These are phyloP conservation scores for Ophiorrhiza pumila DNA, from an alignment of 257 asterid species.

Conservation along the genomic window DNA sequence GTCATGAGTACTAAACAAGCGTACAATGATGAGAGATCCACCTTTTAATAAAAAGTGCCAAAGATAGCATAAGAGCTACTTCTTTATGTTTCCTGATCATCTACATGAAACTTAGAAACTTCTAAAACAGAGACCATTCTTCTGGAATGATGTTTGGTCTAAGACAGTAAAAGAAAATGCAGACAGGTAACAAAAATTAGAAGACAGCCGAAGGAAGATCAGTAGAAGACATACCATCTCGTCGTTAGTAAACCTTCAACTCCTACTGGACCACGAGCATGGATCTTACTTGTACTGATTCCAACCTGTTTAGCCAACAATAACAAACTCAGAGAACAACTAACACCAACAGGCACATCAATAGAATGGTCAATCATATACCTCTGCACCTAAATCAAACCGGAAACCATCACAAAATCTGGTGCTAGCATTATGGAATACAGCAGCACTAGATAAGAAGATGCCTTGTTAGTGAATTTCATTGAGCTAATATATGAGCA, in stretches of 20 bases:
- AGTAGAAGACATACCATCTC: slow-evolving; percentile 53
- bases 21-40: neutral
- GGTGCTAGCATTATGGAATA: slow-evolving; percentile 91
- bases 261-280: slow-evolving; percentile 99
- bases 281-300: slow-evolving; percentile 90
- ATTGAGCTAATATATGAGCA: neutral
- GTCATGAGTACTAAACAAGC: neutral
- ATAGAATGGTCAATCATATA: slow-evolving; percentile 24
- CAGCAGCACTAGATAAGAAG: slow-evolving; percentile 73
- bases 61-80: neutral
- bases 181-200: neutral
- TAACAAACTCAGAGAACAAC: slow-evolving; percentile 9
- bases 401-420: slow-evolving; percentile 90
- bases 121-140: neutral
- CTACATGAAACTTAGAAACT: neutral
- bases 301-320: slow-evolving; percentile 61
- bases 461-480: slow-evolving; percentile 1
- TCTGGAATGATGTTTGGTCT: neutral
- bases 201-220: slow-evolving; percentile 5
- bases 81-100: neutral
- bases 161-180: neutral
- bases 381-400: slow-evolving; percentile 98
- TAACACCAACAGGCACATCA: neutral
- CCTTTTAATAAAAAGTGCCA: neutral
- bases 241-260: slow-evolving; percentile 94